Evolutionary conservation across 495 filamentous ascomycete species (phyloP), one percentile per base, ranked within the genome.

Genomic region (Glarea lozoyensis): DNA sequence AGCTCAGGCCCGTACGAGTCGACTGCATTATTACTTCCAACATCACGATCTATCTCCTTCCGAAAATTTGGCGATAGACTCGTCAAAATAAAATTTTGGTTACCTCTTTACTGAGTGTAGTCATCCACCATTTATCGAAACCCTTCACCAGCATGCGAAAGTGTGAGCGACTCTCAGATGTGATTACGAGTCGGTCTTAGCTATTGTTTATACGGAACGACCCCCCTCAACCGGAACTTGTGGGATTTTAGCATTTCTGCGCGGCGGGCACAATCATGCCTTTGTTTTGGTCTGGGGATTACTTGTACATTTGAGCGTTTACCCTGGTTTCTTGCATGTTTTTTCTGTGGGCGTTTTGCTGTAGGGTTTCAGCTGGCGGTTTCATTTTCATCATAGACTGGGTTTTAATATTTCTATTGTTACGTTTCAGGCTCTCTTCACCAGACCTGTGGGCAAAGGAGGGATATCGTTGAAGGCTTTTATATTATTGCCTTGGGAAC

Each of bases 21-120:
- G n/a, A n/a, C n/a, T n/a, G n/a, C n/a, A n/a, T n/a, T n/a, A n/a
- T n/a, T n/a, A n/a, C n/a, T n/a, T n/a, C n/a, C n/a, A n/a, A n/a
- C n/a, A n/a, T n/a, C n/a, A n/a, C n/a, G n/a, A n/a, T n/a, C n/a
- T n/a, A n/a, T n/a, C n/a, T n/a, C n/a, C n/a, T n/a, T n/a, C n/a
- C n/a, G n/a, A n/a, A 29, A 29, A 29, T 29, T 13, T 7, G n/a
- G 17, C 31, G 31, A 13, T 11, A 16, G n/a, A 29, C n/a, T 29
- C n/a, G 25, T 34, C n/a, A 16, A 16, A 13, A 34, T 13, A 27
- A 22, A 13, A 23, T 29, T 48, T 16, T 1, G 42, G 43, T 43
- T 46, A 56, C 53, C 53, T 56, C 53, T 56, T 56, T 10, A 47
- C 42, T 56, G 53, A 56, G 46, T 23, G 53, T 56, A 42, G 37